These are phyloP conservation scores for Limonium bicolor DNA, from an alignment of 148 eudicot species.

Conservation along the genomic window DNA sequence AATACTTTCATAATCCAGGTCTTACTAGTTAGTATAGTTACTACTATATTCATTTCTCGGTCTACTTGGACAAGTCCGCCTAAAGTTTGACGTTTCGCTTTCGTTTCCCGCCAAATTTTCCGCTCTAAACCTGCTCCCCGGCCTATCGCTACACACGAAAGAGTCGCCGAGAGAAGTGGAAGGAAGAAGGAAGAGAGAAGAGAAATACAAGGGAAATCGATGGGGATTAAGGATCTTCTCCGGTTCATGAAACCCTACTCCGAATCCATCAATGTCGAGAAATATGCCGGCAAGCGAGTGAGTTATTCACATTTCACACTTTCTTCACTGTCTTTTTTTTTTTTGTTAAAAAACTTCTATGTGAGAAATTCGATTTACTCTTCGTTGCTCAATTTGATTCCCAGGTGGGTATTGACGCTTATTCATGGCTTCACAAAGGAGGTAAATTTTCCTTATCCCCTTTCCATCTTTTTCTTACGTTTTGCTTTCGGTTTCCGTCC, in stretches of 20 bases:
- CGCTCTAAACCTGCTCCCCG: too few relatives aligned
- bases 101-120: too few relatives aligned
- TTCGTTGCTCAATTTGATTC: not conserved
- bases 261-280: slow-evolving; percentile 58
- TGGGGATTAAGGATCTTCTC: slow-evolving; percentile 83
- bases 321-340: not conserved
- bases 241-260: slow-evolving; percentile 72
- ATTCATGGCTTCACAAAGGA: slow-evolving; percentile 94
- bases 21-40: too few relatives aligned
- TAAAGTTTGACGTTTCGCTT: too few relatives aligned
- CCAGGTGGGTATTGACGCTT: slow-evolving; percentile 88
- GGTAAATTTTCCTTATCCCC: slow-evolving; percentile 15
- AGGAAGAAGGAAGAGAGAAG: too few relatives aligned
- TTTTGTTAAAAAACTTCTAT: too few relatives aligned
- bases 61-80: too few relatives aligned
- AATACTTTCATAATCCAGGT: too few relatives aligned
- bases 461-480: not conserved
- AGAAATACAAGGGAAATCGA: slow-evolving; percentile 18
- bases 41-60: too few relatives aligned
- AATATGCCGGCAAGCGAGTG: slow-evolving; percentile 67
- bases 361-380: too few relatives aligned
- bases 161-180: too few relatives aligned
- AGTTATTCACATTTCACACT: not conserved
- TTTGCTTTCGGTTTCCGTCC: not conserved
- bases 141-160: too few relatives aligned